Base-by-base conservation (phyloP, 495 filamentous ascomycete genomes). In the Xylaria flabelliformis region DNA sequence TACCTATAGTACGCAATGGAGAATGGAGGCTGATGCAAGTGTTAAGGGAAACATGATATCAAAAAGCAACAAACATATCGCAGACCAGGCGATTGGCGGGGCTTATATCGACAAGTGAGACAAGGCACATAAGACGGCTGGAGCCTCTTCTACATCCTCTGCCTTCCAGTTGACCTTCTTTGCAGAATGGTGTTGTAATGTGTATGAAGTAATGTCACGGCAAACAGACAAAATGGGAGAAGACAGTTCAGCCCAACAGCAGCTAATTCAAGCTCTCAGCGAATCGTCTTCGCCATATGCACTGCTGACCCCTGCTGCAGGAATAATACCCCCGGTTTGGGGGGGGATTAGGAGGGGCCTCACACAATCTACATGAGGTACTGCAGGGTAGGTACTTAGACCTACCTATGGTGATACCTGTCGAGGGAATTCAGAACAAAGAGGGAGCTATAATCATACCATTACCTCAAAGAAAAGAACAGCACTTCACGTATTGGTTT, bases 171-270 rank as follows among this genome's bases (percentile, higher is more conserved):
- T 56, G 53, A 32, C 53, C 34, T 61, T 36, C 19, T 39, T 36
- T 8, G 39, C 17, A 13, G 58, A 61, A 61, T 39, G 58, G 32
- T 36, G 56, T 58, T 58, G 13, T 34, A 29, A 29, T 29, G 26
- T 29, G 26, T 29, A 29, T 2, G 26, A 29, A 29, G 36, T 39
- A 36, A 61, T 61, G 56, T 34, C 55, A 19, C 34, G 58, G 36
- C 34, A 8, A 44, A 29, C 42, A n/a, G 24, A 42, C 39, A 48
- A 24, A 50, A 51, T 36, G 34, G 26, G 53, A 69, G 50, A 41
- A 58, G 32, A 63, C 26, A 59, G 69, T 76, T 78, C 74, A 78
- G 74, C 74, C 74, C 76, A 78, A 78, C 72, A 70, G 63, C 66
- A 67, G 51, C 74, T 74, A 73, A 74, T 75, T 76, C 64, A 61